Evolutionary conservation across 106 monocot genomes (phyloP), one percentile per base, ranked within the genome.

Genomic region (Posidonia australis): DNA sequence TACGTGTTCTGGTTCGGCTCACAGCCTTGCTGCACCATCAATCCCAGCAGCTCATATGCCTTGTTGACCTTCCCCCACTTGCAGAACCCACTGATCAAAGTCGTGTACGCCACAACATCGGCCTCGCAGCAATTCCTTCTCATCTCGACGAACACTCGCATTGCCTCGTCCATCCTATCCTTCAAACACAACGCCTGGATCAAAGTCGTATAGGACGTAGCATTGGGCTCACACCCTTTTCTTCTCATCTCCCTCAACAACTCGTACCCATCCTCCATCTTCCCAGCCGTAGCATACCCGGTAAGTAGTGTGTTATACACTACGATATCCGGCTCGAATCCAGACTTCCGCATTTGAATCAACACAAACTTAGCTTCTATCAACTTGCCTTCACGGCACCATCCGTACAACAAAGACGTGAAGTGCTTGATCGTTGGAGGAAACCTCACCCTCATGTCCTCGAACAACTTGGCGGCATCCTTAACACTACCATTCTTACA

Each of bases 121-220:
- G 91, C 65, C 16, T 32, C 32, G 65, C 82, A 81, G 13, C 65
- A 69, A 24, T 73, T 30, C 20, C 71, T 69, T 26, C 59, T 64
- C 98, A 98, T 98, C 66, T 98, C 91, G 12, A 76, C 91, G 69
- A 98, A 83, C 74, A 91, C 57, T 55, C 75, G 25, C 75, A 87
- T 76, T 10, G 87, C 98, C 54, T 91, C 87, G 32, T 98, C 87
- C 77, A 83, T 67, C 46, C 80, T 54, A 44, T 78, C 85, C 44
- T 64, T 71, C 0, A 62, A 30, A 49, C 91, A 87, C 13, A 98
- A 67, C 3, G 80, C 79, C 68, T 87, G 91, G 29, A 93, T 88
- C 71, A 93, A 44, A 3, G 80, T 81, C 9, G 88, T 93, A 69
- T 93, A 88, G 0, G 45, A 90, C 22, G 75, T 66, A 10, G 72